Evolutionary conservation across 2,329 filamentous ascomycete genomes (phyloP), one percentile per base, ranked within the genome.

Genomic region (Myriangium duriaei): DNA sequence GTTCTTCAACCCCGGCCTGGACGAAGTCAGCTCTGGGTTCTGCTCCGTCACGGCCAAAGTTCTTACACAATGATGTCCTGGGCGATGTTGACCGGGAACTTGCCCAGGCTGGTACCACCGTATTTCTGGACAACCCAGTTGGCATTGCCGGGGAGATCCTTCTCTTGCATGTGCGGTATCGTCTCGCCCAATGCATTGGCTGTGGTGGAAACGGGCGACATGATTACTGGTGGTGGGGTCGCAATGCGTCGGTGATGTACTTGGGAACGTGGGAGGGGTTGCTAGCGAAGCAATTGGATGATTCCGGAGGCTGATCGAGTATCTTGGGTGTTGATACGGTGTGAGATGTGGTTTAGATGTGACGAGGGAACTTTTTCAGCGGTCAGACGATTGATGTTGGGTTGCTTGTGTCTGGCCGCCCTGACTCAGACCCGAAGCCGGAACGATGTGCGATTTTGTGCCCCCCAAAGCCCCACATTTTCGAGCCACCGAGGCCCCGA

Each of bases 101-200:
- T 96, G 51, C 88, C 91, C 36, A 96, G 82, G 55, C 84, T 93
- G 37, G 88, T 98, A 36, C 88, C 88, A 45, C 87, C 87, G 59
- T 93, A 94, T 62, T 95, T 95, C 59, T 94, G 86, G 35, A 95
- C 81, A 18, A 93, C 71, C 87, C 86, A 94, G 42, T 61, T 60
- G 29, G 55, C 54, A 29, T 65, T 65, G 24, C 64, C 65, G 9
- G 65, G 64, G 31, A 69, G 51, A 45, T 68, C 57, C 51, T 64
- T 63, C 46, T 68, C 65, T 49, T 51, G 51, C 48, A 53, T 51
- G 49, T 60, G 57, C 37, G 53, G 52, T 61, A 58, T 61, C 51
- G 49, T 47, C 41, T 56, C 42, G 42, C 44, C 47, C 44, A 43
- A 34, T 41, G 44, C 44, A 35, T 45, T 45, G 37, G 45, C 39